These are phyloP conservation scores for Vitis hybrid DNA, from an alignment of 177 flowering plant species.

Conservation along the genomic window DNA sequence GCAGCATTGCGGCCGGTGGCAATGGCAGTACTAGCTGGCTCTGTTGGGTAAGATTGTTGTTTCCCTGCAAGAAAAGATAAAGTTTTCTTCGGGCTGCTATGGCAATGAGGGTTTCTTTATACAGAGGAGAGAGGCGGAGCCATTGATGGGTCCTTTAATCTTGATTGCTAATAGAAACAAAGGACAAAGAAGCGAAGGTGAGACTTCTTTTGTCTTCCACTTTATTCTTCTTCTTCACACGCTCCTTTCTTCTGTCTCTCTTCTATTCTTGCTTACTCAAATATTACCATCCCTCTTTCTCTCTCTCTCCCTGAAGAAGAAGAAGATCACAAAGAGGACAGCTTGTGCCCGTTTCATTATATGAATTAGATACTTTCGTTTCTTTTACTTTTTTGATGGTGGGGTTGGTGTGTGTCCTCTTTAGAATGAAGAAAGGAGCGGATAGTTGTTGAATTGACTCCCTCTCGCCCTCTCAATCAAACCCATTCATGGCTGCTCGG, in stretches of 20 bases:
- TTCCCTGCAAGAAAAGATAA: not conserved
- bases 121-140: constrained; percentile 18
- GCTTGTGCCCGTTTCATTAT: not conserved
- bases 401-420: constrained; percentile 38
- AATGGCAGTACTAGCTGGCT: too few relatives aligned
- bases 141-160: constrained; percentile 16
- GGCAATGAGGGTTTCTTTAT: constrained; percentile 10
- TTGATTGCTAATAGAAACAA: constrained; percentile 7
- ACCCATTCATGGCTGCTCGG: not conserved
- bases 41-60: too few relatives aligned
- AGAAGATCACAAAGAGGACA: not conserved
- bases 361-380: constrained; percentile 7
- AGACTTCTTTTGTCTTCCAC: constrained; percentile 8
- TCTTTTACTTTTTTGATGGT: constrained; percentile 34
- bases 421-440: constrained; percentile 33
- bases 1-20: constrained; percentile 36
- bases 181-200: not conserved
- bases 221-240: constrained; percentile 10
- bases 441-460: constrained; percentile 19
- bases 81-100: not conserved
- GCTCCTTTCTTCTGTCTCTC: constrained; percentile 16
- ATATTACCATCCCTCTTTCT: not conserved
- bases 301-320: constrained; percentile 1
- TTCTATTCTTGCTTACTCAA: constrained; percentile 3
- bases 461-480: constrained; percentile 11